Base-by-base conservation (phyloP, 768 basidiomycete genomes). In the Auriscalpium vulgare region DNA sequence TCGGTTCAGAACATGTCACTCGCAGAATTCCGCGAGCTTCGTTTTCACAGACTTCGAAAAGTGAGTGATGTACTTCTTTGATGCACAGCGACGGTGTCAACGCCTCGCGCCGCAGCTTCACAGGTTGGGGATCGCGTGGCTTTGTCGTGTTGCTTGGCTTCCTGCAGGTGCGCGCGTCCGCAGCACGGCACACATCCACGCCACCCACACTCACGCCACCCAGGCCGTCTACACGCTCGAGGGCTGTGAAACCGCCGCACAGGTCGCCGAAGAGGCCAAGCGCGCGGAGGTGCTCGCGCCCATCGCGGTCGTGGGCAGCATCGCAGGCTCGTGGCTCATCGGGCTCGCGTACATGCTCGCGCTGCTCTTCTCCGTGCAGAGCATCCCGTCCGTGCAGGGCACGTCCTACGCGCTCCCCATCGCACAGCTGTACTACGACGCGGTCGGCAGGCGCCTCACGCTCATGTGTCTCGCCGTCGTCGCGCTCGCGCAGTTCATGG, bases 171-270 rank as follows among this genome's bases (percentile, higher is more conserved):
- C 40, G 40, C 40, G 17, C 17, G 8, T 14, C 8, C 8, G 17
- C 40, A 65, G 76, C 68, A 54, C 37, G 65, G 37, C 16, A n/a
- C 16, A n/a, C 35, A 3, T 59, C 14, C 19, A 43, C 40, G 40
- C 40, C 40, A 14, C 40, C 51, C 13, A 21, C 51, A 9, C 14
- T 51, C 35, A 10, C 44, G 17, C 40, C n/a, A 5, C 17, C 17
- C 47, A 78, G 74, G 79, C 80, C 7, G 81, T 82, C 11, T 82
- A 82, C 59, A 81, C 81, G 2, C 72, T 82, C 29, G 81, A 81
- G 67, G 81, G 81, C 21, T 82, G 80, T 63, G 81, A 82, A 63
- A 83, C 81, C 5, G 80, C 81, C 43, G 81, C 82, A n/a, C 81
- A 83, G 62, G 76, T 83, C 8, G 81, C 81, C 6, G 81, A 83